Percentiles rank a stretch among this genome's conserved stretches.
phyloP scores from a whole-genome alignment of 306 rosid species.

The Lathyrus aphaca region DNA sequence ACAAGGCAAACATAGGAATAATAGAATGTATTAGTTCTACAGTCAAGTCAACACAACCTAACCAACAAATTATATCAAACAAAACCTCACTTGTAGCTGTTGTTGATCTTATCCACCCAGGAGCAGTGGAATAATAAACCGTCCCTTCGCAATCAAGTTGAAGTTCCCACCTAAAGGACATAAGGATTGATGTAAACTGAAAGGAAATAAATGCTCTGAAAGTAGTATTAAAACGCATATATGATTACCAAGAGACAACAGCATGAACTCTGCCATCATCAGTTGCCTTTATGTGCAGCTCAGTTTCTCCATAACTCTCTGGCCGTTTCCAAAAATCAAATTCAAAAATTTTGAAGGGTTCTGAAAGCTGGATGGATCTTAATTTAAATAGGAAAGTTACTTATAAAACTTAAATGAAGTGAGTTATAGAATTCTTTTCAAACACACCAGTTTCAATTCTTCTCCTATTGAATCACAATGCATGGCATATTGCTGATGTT shows the following conservation, averaged over 20 bases:
- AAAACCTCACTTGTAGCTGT: constrained; percentile 48
- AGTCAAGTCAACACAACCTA: neutral
- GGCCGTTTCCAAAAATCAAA: constrained; percentile 99
- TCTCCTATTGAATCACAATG: constrained; percentile 63
- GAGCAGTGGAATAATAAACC: constrained; percentile 85
- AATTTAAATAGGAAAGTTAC: constrained; percentile 54
- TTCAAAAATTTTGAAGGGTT: constrained; percentile 97
- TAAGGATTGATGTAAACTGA: constrained; percentile 13
- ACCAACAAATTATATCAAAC: constrained; percentile 28
- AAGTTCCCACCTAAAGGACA: constrained; percentile 78
- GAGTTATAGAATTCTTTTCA: constrained; percentile 28
- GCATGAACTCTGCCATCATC: constrained; percentile 76
- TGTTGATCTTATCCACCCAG: constrained; percentile 70
- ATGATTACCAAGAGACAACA: constrained; percentile 78
- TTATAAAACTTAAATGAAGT: constrained; percentile 27
- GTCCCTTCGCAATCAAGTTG: constrained; percentile 91
- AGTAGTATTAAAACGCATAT: constrained; percentile 25
- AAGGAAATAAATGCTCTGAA: neutral
- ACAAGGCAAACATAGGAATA: constrained; percentile 15
- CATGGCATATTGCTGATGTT: constrained; percentile 74
- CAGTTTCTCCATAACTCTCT: constrained; percentile 71
- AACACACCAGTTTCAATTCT: constrained; percentile 74
- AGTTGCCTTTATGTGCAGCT: constrained; percentile 64
- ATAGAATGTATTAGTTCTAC: constrained; percentile 9
- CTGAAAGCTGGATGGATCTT: constrained; percentile 85